phyloP scores from a whole-genome alignment of 352 stramenopile species.

The Globisporangium paddicum region DNA sequence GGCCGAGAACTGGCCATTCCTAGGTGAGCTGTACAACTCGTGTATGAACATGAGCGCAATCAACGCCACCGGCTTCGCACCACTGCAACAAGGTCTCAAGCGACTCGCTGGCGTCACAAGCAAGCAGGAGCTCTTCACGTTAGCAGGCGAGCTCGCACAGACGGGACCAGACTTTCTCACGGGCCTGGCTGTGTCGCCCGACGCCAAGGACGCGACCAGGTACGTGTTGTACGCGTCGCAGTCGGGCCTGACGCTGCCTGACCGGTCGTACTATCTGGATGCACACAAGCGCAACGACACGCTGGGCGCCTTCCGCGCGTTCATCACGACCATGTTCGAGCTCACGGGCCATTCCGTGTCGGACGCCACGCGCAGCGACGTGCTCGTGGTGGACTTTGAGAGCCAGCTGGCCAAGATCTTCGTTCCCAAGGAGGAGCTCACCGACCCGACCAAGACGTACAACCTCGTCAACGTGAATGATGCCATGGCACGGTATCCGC shows the following conservation, averaged over 20 bases:
- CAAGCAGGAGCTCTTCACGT: conserved; percentile 38
- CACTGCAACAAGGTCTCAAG: conserved; percentile 28
- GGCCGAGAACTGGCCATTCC: conserved; percentile 40
- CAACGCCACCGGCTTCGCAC: conserved; percentile 33
- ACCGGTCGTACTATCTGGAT: conserved; percentile 92
- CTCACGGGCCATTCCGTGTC: conserved; percentile 40
- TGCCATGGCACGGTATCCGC: conserved; percentile 36
- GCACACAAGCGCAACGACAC: conserved; percentile 72
- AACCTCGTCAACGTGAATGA: conserved; percentile 82
- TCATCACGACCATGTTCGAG: conserved; percentile 71
- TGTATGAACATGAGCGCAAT: conserved; percentile 60
- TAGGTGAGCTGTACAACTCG: conserved; percentile 53
- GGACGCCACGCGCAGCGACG: conserved; percentile 26
- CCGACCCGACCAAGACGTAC: conserved; percentile 88
- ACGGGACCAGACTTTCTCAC: conserved; percentile 80
- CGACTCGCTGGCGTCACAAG: conserved; percentile 27
- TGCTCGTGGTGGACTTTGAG: conserved; percentile 85
- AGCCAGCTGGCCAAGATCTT: conserved; percentile 70
- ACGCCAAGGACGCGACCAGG: conserved; percentile 81
- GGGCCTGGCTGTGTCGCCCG: conserved; percentile 51
- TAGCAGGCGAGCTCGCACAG: conserved; percentile 50
- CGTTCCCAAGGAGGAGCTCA: conserved; percentile 86
- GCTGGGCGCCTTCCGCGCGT: conserved; percentile 62
- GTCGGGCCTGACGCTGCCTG: conserved; percentile 81
- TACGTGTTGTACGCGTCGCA: conserved; percentile 85